Conservation (phyloP, 805 yeast species). For the Komagataella kurtzmanii region DNA sequence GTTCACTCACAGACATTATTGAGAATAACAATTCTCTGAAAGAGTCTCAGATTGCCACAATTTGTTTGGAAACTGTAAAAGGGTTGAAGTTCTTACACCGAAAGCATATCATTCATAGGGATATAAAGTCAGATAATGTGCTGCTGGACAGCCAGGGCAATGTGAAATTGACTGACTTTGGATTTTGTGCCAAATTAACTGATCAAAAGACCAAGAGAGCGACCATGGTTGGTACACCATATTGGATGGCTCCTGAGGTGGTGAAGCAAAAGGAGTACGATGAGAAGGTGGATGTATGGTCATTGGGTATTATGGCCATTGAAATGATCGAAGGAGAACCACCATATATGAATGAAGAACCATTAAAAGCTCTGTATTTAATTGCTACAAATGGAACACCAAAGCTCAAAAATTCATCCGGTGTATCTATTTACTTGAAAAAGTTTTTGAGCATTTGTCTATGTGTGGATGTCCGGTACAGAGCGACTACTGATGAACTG, state of each 20-base stretch:
- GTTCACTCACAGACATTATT: slow-evolving; percentile 89
- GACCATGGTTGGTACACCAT: slow-evolving; percentile 82
- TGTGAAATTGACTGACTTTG: slow-evolving; percentile 78
- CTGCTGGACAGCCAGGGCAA: slow-evolving; percentile 73
- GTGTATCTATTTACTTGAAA: slow-evolving; percentile 62
- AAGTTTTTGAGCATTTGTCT: slow-evolving; percentile 82
- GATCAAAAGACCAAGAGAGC: slow-evolving; percentile 63
- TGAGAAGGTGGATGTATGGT: slow-evolving; percentile 76
- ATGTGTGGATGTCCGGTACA: slow-evolving; percentile 84
- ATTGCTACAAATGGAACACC: slow-evolving; percentile 80
- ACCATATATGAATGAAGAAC: slow-evolving; percentile 71
- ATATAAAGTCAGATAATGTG: slow-evolving; percentile 90
- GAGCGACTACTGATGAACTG: slow-evolving; percentile 86
- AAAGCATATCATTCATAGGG: slow-evolving; percentile 90
- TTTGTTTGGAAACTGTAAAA: slow-evolving; percentile 77
- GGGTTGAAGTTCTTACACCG: slow-evolving; percentile 84
- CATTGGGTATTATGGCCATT: slow-evolving; percentile 73
- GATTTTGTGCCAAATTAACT: slow-evolving; percentile 70
- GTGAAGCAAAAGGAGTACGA: slow-evolving; percentile 72
- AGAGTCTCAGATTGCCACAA: slow-evolving; percentile 92
- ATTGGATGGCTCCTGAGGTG: slow-evolving; percentile 88
- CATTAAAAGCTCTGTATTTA: slow-evolving; percentile 60
- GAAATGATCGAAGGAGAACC: slow-evolving; percentile 86
- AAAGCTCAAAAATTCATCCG: slow-evolving; percentile 31
- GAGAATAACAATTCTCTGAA: slow-evolving; percentile 76